A percentile compares a stretch with the other conserved stretches of the same genome.
These are phyloP conservation scores for Oenanthe javanica DNA, from an alignment of 140 eudicot genomes.

Conservation along the genomic window DNA sequence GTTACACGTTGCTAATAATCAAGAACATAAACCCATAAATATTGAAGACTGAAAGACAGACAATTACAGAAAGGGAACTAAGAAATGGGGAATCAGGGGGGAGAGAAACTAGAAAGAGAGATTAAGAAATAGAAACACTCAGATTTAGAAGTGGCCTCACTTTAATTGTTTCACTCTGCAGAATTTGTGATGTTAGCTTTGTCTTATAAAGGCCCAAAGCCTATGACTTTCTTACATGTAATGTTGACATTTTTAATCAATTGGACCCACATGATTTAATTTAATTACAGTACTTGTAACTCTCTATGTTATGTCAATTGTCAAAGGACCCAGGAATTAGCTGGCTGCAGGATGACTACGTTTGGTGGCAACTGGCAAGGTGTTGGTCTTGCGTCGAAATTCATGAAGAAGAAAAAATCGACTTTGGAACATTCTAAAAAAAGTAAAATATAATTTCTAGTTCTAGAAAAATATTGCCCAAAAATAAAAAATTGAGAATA, in stretches of 20 bases:
- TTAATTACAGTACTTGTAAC: neutral
- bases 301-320: neutral
- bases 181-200: neutral
- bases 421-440: neutral
- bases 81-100: conserved; percentile 34
- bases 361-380: neutral
- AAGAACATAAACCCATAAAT: conserved; percentile 26
- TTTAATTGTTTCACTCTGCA: conserved; percentile 35
- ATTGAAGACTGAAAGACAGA: conserved; percentile 37
- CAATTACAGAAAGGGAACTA: conserved; percentile 52
- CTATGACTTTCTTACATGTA: neutral
- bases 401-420: neutral
- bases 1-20: neutral
- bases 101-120: conserved; percentile 3
- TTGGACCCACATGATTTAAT: neutral
- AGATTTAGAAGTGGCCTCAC: conserved; percentile 24
- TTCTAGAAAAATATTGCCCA: no score
- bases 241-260: neutral
- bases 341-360: neutral
- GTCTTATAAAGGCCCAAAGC: conserved; percentile 22
- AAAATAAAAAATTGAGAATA: no score
- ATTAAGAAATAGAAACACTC: conserved; percentile 13
- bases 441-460: no score
- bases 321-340: neutral
- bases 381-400: neutral